These are phyloP conservation scores for Bryoerythrophyllum caledonicum DNA, from an alignment of 225 moss, liverwort and hornwort genomes.

Conservation along the genomic window DNA sequence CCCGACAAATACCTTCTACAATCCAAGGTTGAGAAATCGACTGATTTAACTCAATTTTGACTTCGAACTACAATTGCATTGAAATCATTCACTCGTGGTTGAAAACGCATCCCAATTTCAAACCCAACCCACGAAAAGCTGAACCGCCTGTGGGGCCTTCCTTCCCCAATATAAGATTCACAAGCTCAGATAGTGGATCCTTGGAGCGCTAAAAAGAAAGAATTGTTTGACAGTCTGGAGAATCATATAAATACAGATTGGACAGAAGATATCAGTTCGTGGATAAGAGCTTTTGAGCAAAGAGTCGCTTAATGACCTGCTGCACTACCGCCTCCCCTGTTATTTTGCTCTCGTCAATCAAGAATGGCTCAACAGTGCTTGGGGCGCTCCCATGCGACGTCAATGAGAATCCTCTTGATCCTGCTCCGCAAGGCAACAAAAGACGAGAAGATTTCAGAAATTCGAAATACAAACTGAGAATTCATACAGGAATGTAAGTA, in stretches of 20 bases:
- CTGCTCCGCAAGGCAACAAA: conserved; percentile 39
- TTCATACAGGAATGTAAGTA: not conserved
- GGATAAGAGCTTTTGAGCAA: conserved; percentile 82
- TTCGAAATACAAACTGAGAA: not conserved
- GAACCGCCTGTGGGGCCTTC: too few species aligned
- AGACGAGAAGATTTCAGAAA: conserved; percentile 9
- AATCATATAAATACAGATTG: conserved; percentile 38
- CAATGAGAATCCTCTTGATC: conserved; percentile 83
- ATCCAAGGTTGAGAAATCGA: too few species aligned
- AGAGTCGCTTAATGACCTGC: conserved; percentile 90
- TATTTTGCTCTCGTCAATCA: conserved; percentile 88
- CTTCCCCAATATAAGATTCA: not conserved
- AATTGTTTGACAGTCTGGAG: conserved; percentile 28
- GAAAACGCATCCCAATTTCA: too few species aligned
- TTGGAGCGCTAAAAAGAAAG: conserved; percentile 14
- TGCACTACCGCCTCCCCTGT: conserved; percentile 68
- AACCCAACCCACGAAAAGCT: too few species aligned
- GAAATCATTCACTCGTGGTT: too few species aligned
- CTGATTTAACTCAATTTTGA: too few species aligned
- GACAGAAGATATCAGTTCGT: conserved; percentile 57
- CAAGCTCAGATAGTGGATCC: conserved; percentile 11
- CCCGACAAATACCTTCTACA: too few species aligned
- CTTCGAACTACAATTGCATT: too few species aligned
- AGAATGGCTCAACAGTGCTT: conserved; percentile 93
- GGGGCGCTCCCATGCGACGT: conserved; percentile 82